A percentile compares a stretch with the other conserved stretches of the same genome.
Evolutionary conservation across 139 green algal genomes (phyloP).

Genomic region (Chlorella vulgaris): DNA sequence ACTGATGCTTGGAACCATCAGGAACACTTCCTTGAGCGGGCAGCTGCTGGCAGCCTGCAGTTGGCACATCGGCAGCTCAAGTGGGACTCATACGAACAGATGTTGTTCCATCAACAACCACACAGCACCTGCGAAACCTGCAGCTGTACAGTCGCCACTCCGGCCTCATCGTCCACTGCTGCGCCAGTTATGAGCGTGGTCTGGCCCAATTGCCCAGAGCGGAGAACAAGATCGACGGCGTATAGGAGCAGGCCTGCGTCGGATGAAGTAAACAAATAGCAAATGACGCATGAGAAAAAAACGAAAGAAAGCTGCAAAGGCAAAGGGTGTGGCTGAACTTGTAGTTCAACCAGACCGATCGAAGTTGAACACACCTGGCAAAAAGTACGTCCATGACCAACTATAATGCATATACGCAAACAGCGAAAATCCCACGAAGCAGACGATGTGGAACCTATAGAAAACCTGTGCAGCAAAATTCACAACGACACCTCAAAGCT

Average conservation of each 20-base stretch:
- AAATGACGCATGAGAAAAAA: not conserved
- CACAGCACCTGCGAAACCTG: not conserved
- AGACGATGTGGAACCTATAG: not conserved
- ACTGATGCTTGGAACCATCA: constrained; percentile 39
- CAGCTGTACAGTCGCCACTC: not conserved
- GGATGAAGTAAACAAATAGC: not conserved
- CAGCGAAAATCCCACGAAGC: not conserved
- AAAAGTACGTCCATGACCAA: constrained; percentile 1
- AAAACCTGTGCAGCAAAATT: not conserved
- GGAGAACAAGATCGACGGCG: not conserved
- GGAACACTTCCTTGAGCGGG: constrained; percentile 39
- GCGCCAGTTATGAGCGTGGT: not conserved
- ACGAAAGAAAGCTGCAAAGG: not conserved
- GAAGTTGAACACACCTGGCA: not conserved
- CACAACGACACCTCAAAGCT: not conserved
- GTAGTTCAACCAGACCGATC: not conserved
- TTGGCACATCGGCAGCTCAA: too few relatives aligned
- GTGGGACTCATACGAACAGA: too few relatives aligned
- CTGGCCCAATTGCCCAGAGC: not conserved
- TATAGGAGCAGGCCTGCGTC: not conserved
- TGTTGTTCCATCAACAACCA: too few relatives aligned
- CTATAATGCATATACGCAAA: not conserved
- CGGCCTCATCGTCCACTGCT: not conserved
- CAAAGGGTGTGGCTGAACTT: not conserved
- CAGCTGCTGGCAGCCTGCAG: constrained; percentile 10